Base-by-base conservation (phyloP, 306 rosid genomes). In the Vicia villosa region DNA sequence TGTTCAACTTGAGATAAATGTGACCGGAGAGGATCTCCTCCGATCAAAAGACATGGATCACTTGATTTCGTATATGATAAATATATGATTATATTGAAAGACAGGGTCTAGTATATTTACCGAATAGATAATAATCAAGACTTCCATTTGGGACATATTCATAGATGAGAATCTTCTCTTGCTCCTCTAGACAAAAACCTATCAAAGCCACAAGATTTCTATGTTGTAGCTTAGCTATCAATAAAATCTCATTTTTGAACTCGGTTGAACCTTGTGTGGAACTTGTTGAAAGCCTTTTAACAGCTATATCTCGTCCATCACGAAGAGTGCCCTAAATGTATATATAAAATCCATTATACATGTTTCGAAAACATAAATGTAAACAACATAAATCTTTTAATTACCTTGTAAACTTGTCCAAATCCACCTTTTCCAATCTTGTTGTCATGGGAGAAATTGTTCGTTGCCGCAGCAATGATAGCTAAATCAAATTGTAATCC, bases 191-290 rank as follows among this genome's bases (percentile, higher is more conserved):
- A 69, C 81, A 81, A 73, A 68, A 81, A 61, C 84, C 81, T 8
- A 66, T 11, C 3, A 76, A 45, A 3, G 66, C 64, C 2, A 76
- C 81, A 7, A 81, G 55, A 37, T 72, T 80, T 26, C 78, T 52
- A 12, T 81, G 81, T 8, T 76, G 81, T 61, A 81, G 78, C 17
- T 76, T 72, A 5, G 81, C 84, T 24, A 16, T 8, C 46, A 81
- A 5, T 12, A 22, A 4, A 4, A 72, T 54, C 55, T 72, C 76
- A 12, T 72, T 72, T 45, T 72, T 61, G 8, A 72, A 61, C 49
- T 72, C 69, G 21, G 21, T 30, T 0, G 28, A 14, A 38, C 88
- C 86, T 83, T 74, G 80, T 21, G 14, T 8, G 12, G 59, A 52
- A 12, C 16, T 20, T 5, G 22, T 52, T 21, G 59, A 52, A 52